Evolutionary conservation across 192 early-diverging fungal genomes (phyloP), one percentile per base, ranked within the genome.

Genomic region (Entophlyctis helioformis): DNA sequence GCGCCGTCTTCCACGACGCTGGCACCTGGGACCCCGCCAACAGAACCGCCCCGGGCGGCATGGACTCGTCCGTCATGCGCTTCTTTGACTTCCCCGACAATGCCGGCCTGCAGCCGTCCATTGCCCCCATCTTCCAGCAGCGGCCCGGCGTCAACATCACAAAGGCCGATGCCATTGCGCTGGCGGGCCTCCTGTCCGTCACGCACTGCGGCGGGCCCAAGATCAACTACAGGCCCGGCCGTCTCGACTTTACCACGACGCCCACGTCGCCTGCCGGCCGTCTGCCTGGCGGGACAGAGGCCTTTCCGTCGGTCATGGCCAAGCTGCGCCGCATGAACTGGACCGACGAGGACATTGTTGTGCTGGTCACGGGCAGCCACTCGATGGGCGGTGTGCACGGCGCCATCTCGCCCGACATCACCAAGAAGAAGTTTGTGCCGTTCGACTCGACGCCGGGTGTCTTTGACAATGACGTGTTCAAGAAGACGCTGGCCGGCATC

Each of bases 391-490:
- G 36, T 21, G n/a, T n/a, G n/a, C n/a, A n/a, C n/a, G n/a, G n/a
- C n/a, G n/a, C n/a, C n/a, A n/a, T n/a, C n/a, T n/a, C n/a, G n/a
- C n/a, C n/a, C n/a, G n/a, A 39, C 23, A 20, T 57, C 6, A 63
- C 60, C 21, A 53, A 46, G 9, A 24, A 38, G 15, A 18, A 24
- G 5, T 63, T 63, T 33, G 41, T 21, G 26, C 62, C 62, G 16
- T 63, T 63, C 35, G 62, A 63, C 33, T 18, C 13, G 7, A 63
- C 62, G 1, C 62, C 62, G 2, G 56, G 50, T 3, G 53, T 63
- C 6, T 63, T 63, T 53, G 62, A 63, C 37, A 63, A 63, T 25
- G 48, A 59, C 23, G 48, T 59, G 5, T 63, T 63, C 51, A 59
- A 59, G 51, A 28, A 48, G 42, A 19, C 41, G 4, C 36, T 63